Conservation (phyloP, 2,329 filamentous ascomycete genomes). For the Curvularia sp. region DNA sequence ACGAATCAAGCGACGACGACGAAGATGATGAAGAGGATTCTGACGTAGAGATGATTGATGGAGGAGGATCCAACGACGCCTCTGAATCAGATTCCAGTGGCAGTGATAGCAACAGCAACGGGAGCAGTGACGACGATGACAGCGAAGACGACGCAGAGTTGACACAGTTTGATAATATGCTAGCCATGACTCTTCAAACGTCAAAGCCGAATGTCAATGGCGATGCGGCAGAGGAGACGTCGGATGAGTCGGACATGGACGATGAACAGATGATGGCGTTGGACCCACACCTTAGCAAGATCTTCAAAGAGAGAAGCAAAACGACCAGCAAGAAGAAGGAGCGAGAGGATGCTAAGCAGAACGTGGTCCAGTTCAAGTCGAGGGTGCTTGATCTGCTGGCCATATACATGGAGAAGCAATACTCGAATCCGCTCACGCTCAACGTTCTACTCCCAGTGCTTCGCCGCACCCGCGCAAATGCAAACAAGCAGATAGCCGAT, state of each 20-base stretch:
- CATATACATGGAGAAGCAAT: conserved; percentile 82
- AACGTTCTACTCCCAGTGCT: conserved; percentile 77
- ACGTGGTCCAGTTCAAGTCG: conserved; percentile 92
- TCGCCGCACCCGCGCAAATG: conserved; percentile 76
- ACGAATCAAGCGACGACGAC: conserved; percentile 55
- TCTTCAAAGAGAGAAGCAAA: conserved; percentile 81
- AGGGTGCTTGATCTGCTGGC: conserved; percentile 87
- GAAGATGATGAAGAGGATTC: conserved; percentile 54
- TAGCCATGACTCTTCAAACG: conserved; percentile 79
- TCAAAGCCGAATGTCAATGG: conserved; percentile 61
- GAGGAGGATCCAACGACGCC: conserved; percentile 36
- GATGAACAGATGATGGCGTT: conserved; percentile 95
- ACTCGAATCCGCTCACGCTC: conserved; percentile 70
- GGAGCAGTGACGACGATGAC: conserved; percentile 22
- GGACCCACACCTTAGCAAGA: conserved; percentile 80
- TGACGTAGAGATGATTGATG: conserved; percentile 56
- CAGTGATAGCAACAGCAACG: conserved; percentile 35
- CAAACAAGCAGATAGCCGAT: conserved; percentile 74
- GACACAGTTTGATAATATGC: conserved; percentile 73
- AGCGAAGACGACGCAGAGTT: conserved; percentile 60
- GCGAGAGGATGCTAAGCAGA: conserved; percentile 85
- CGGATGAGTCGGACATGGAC: conserved; percentile 80
- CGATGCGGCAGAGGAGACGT: conserved; percentile 66
- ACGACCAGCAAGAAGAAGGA: conserved; percentile 75
- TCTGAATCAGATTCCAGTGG: conserved; percentile 24